phyloP scores from a whole-genome alignment of 306 rosid genomes.

The Spatholobus suberectus region DNA sequence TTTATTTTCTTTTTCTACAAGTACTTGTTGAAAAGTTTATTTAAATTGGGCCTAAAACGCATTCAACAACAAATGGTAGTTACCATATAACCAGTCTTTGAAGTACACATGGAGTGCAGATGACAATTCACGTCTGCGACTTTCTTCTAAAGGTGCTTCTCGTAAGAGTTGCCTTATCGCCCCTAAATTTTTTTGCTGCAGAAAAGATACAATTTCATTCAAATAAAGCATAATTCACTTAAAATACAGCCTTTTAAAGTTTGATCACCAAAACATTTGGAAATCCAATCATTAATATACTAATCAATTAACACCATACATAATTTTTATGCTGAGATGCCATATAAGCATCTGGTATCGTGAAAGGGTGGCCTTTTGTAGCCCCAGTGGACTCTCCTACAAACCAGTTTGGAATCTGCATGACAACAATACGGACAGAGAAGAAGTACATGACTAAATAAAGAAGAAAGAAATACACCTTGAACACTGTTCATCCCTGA shows the following conservation, averaged over 20 bases:
- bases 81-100: slow-evolving; percentile 97
- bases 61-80: background rate
- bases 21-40: background rate
- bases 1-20: background rate
- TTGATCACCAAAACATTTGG: slow-evolving; percentile 18
- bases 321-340: slow-evolving; percentile 73
- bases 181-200: slow-evolving; percentile 71
- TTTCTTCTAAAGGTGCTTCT: slow-evolving; percentile 90
- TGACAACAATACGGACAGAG: background rate
- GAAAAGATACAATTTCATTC: slow-evolving; percentile 33
- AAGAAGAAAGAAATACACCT: slow-evolving; percentile 8
- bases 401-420: slow-evolving; percentile 90
- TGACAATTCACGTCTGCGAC: slow-evolving; percentile 80
- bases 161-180: slow-evolving; percentile 73
- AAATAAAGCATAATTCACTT: slow-evolving; percentile 16
- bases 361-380: slow-evolving; percentile 79
- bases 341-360: slow-evolving; percentile 74
- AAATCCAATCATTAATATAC: slow-evolving; percentile 14
- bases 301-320: slow-evolving; percentile 23
- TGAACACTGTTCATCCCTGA: slow-evolving; percentile 3
- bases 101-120: slow-evolving; percentile 85
- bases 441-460: background rate
- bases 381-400: slow-evolving; percentile 69
- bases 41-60: background rate
- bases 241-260: slow-evolving; percentile 9